A percentile compares a stretch with the other conserved stretches of the same genome.
Evolutionary conservation across 345 rosid species (phyloP).

Genomic region (Lumnitzera racemosa): DNA sequence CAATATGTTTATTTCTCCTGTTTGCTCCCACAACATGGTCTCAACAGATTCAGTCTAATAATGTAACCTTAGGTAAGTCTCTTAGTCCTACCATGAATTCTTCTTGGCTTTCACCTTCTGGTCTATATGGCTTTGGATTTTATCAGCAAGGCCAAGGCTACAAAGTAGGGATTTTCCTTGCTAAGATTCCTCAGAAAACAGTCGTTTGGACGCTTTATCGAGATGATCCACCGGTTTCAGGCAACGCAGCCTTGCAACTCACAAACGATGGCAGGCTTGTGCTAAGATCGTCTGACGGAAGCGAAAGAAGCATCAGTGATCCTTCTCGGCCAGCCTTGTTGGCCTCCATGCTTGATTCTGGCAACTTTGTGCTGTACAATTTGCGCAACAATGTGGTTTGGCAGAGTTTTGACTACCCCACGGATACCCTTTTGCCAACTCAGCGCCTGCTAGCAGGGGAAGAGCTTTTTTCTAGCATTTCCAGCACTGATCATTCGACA

Average conservation of each 20-base stretch:
- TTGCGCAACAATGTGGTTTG: conserved; percentile 4
- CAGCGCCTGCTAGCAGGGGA: conserved; percentile 6
- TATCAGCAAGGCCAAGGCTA: no score
- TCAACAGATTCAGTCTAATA: no score
- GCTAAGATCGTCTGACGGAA: conserved; percentile 5
- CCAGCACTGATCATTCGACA: conserved; percentile 8
- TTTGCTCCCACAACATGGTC: no score
- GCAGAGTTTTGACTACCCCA: conserved; percentile 28
- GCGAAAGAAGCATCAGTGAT: neutral
- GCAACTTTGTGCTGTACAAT: conserved; percentile 18
- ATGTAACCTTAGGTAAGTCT: no score
- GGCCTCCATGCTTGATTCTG: conserved; percentile 22
- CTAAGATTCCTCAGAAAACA: neutral
- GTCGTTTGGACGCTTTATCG: conserved; percentile 25
- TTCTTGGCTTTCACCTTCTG: no score
- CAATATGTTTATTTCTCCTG: no score
- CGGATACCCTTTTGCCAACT: conserved; percentile 22
- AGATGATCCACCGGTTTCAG: conserved; percentile 16
- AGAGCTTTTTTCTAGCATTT: conserved; percentile 10
- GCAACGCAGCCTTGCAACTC: conserved; percentile 11
- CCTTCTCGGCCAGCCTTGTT: neutral
- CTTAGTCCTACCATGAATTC: no score
- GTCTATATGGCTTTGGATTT: no score
- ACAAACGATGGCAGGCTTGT: conserved; percentile 15
- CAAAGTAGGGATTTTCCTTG: no score